Base-by-base conservation (phyloP, 805 yeast species). In the Schwanniomyces polymorphus region DNA sequence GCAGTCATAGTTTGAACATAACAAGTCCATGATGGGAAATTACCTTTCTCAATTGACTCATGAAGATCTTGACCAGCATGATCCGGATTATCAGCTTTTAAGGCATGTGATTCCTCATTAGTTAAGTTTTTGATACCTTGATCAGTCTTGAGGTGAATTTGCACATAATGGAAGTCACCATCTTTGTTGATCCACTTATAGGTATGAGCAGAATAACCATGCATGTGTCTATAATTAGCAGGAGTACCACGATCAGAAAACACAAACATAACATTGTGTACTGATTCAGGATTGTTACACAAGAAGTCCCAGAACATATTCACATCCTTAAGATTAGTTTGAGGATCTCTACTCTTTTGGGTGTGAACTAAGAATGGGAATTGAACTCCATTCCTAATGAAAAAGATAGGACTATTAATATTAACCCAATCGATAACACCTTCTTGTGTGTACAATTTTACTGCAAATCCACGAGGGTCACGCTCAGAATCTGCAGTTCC, bases 321-420 rank as follows among this genome's bases (percentile, higher is more conserved):
- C n/a, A 91, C 77, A 67, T 87, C 94, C 67, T 85, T 85, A 67
- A 85, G 72, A 68, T 87, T 86, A 37, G 91, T 86, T 64, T 84
- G 80, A 14, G 95, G 94, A 71, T 85, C 78, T 72, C 95, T 78
- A 26, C 95, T 80, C 82, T 88, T 88, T 68, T 89, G 96, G 18
- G 96, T 86, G 70, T 88, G 96, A 62, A 88, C 88, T 61, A 88
- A 88, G 61, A 84, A 88, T 41, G 95, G 94, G 75, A 88, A 89
- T 73, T 89, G 87, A 49, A 84, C 75, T 43, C 91, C 91, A 65
- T 89, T 94, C 72, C 96, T 82, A 53, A 88, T 70, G 72, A 88
- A 88, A 70, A 88, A 88, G 47, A 88, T 79, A 9, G 96, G 95
- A 27, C 94, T 88, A 70, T 88, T 88, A 77, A 87, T 88, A 72